Percentiles rank a stretch among this genome's conserved stretches.
Conservation (phyloP, 2,329 filamentous ascomycete genomes). For the Pestalotiopsis sp. region DNA sequence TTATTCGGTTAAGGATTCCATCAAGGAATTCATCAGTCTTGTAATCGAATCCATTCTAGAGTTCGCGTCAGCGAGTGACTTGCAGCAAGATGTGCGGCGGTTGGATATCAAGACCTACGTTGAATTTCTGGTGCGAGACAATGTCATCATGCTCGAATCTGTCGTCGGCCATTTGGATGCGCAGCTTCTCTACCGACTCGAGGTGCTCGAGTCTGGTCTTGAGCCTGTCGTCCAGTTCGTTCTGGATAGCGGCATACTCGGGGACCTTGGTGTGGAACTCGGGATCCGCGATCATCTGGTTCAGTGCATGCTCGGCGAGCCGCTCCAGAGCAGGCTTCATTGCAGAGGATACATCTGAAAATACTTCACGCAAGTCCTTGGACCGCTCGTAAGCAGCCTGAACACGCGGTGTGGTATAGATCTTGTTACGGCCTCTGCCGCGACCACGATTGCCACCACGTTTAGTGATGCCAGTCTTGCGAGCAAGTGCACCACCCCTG, state of each 20-base stretch:
- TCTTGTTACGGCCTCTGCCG: slow-evolving; percentile 53
- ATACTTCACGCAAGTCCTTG: slow-evolving; percentile 67
- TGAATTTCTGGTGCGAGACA: slow-evolving; percentile 41
- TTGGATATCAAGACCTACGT: slow-evolving; percentile 37
- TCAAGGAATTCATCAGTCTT: slow-evolving; percentile 30
- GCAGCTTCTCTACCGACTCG: slow-evolving; percentile 34
- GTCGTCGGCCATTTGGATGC: slow-evolving; percentile 32
- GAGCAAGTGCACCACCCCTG: slow-evolving; percentile 28
- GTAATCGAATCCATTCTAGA: slow-evolving; percentile 30
- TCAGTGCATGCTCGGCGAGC: slow-evolving; percentile 62
- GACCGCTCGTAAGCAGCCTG: slow-evolving; percentile 66
- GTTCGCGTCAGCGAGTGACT: slow-evolving; percentile 20
- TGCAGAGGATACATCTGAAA: slow-evolving; percentile 62
- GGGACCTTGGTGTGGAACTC: slow-evolving; percentile 54
- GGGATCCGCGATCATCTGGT: slow-evolving; percentile 57
- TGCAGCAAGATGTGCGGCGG: slow-evolving; percentile 8
- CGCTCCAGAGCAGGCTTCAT: slow-evolving; percentile 68
- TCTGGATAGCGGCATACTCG: slow-evolving; percentile 54
- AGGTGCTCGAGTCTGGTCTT: slow-evolving; percentile 26
- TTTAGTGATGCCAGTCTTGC: slow-evolving; percentile 23
- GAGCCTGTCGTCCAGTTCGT: slow-evolving; percentile 52
- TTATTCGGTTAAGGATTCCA: slow-evolving; percentile 28
- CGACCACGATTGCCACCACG: slow-evolving; percentile 34
- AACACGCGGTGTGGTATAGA: slow-evolving; percentile 54
- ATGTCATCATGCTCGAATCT: slow-evolving; percentile 37